Conservation (phyloP, 2,329 filamentous ascomycete genomes). For the Ambrosiella xylebori region DNA sequence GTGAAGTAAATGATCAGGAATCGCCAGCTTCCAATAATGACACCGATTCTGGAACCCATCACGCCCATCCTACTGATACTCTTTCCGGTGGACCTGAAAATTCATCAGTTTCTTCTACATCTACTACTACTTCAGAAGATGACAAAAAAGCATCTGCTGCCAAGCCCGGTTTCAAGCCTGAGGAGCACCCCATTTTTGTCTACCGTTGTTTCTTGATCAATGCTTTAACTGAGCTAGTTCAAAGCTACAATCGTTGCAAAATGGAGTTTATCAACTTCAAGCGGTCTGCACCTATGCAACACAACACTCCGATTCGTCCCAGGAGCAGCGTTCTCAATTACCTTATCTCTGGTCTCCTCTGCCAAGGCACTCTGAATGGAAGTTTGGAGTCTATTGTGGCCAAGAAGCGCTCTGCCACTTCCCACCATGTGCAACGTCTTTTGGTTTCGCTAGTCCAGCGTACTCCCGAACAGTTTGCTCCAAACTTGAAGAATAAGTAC, state of each 20-base stretch:
- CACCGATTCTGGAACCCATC: neutral
- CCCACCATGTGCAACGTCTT: slow-evolving; percentile 69
- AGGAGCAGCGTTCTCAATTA: slow-evolving; percentile 88
- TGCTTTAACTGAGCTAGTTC: slow-evolving; percentile 75
- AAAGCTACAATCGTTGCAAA: slow-evolving; percentile 87
- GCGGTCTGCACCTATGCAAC: slow-evolving; percentile 68
- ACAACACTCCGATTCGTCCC: slow-evolving; percentile 81
- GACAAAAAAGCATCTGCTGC: slow-evolving; percentile 38
- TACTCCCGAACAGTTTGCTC: slow-evolving; percentile 58
- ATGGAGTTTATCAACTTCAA: slow-evolving; percentile 99
- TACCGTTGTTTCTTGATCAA: slow-evolving; percentile 92
- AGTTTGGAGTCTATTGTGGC: slow-evolving; percentile 57
- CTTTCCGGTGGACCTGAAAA: slow-evolving; percentile 18
- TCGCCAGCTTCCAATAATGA: slow-evolving; percentile 6
- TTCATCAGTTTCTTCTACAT: slow-evolving; percentile 16
- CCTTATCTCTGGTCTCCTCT: slow-evolving; percentile 61
- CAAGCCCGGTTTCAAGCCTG: slow-evolving; percentile 70
- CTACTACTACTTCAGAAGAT: neutral
- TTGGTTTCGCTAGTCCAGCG: slow-evolving; percentile 76
- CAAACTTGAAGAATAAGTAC: slow-evolving; percentile 35
- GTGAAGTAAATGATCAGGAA: slow-evolving; percentile 80
- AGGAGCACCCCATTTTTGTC: slow-evolving; percentile 89
- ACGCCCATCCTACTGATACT: neutral
- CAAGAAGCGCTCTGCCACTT: slow-evolving; percentile 76
- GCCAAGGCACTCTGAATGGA: slow-evolving; percentile 41